Base-by-base conservation (phyloP, 345 rosid genomes). In the Ailanthus altissimus region DNA sequence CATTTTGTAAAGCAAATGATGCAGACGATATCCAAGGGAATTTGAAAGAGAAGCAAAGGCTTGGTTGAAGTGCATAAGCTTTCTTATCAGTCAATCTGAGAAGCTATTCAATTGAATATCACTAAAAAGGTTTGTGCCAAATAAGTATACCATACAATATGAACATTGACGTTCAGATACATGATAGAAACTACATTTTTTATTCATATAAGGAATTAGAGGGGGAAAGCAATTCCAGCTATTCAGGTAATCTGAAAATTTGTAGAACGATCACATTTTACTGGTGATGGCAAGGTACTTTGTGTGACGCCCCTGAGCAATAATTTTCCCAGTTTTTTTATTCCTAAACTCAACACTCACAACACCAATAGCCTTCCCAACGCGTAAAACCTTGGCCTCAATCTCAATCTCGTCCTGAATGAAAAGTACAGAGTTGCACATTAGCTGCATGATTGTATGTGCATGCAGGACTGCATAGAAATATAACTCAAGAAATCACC, bases 221-320 rank as follows among this genome's bases (percentile, higher is more conserved):
- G 5, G 8, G 58, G 58, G 58, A 18, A 53, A 8, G 21, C 58
- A 20, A 21, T 53, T 20, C 58, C 58, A 20, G 38, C 3, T 32
- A 32, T 32, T 32, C 3, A 32, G 3, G 38, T 32, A 1, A 32
- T 32, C 38, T 32, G 3, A 32, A 32, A 1, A 1, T 32, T 32
- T 32, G 1, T 32, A 32, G 38, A 32, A 32, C 38, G 3, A 1
- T 32, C 38, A 32, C 38, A 32, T 32, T 32, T 32, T 32, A 32
- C 38, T 32, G 38, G 38, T 32, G 20, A 80, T 43, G 64, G 84
- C 69, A 69, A 93, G 90, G 81, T 93, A 95, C 85, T 92, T 93
- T 43, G 99, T 93, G 77, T 95, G 99, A 25, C 97, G 99, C 3
- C 97, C 98, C 83, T 89, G 97, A 62, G 99, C 99, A 11, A 91